Evolutionary conservation across 192 early-diverging fungal species (phyloP).

Genomic region (Coemansia sp.): DNA sequence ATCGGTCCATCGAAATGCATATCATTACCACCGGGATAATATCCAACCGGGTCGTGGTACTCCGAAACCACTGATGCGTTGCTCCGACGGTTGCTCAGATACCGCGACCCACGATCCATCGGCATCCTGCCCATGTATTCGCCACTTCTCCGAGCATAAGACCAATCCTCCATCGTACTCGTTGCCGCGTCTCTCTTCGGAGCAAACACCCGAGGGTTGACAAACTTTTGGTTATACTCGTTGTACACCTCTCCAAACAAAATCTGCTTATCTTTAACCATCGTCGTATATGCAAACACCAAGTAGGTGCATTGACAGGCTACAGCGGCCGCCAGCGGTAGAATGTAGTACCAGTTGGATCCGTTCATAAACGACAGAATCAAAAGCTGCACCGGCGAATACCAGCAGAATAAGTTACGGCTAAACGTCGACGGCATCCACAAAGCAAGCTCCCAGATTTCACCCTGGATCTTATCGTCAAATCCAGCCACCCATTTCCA

Average conservation of each 20-base stretch:
- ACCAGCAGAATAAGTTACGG: constrained; percentile 61
- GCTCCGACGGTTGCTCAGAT: background rate
- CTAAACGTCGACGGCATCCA: constrained; percentile 52
- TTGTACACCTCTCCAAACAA: constrained; percentile 58
- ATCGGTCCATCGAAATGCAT: background rate
- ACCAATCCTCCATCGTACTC: constrained; percentile 48
- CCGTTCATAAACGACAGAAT: constrained; percentile 52
- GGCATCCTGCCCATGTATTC: background rate
- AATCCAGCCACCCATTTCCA: constrained; percentile 34
- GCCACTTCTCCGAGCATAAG: constrained; percentile 11
- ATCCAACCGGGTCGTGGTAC: background rate
- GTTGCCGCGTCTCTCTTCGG: constrained; percentile 55
- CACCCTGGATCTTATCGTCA: constrained; percentile 43
- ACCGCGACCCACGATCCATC: background rate
- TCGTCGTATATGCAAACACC: constrained; percentile 29
- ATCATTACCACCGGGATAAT: background rate
- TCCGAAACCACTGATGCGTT: background rate
- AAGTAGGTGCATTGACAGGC: constrained; percentile 56
- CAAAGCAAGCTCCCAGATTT: constrained; percentile 54
- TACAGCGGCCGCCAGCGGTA: constrained; percentile 56
- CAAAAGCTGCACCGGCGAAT: constrained; percentile 63
- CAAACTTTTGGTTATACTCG: constrained; percentile 66
- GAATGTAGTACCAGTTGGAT: constrained; percentile 60
- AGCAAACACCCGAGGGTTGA: constrained; percentile 62
- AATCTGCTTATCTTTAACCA: constrained; percentile 63